A percentile compares a stretch with the other conserved stretches of the same genome.
Conservation (phyloP, 2,329 filamentous ascomycete species). For the Colletotrichum sp. region DNA sequence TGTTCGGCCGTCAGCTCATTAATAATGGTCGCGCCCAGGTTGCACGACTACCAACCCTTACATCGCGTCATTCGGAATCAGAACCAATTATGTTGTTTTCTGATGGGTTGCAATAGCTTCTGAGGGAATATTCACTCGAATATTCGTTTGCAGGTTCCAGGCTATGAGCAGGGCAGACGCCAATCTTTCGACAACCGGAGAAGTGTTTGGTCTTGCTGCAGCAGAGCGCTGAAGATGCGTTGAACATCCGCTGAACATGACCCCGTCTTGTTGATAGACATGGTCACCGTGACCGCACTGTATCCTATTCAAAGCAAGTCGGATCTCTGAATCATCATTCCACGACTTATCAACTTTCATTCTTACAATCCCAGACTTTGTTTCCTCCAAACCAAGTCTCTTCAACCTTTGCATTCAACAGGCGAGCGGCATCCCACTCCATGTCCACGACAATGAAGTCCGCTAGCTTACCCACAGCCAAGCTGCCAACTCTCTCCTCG, state of each 20-base stretch:
- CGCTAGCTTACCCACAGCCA: slow-evolving; percentile 58
- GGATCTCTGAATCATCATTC: not conserved
- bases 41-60: not conserved
- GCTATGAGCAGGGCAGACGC: not conserved
- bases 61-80: not conserved
- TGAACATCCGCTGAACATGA: not conserved
- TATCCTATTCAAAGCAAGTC: not conserved
- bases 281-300: not conserved
- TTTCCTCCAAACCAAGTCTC: slow-evolving; percentile 61
- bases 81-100: not conserved
- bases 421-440: slow-evolving; percentile 49
- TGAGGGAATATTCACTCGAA: not conserved
- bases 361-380: slow-evolving; percentile 35
- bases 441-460: slow-evolving; percentile 62
- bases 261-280: not conserved
- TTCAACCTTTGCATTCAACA: slow-evolving; percentile 49
- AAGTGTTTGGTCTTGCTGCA: not conserved
- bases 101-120: not conserved
- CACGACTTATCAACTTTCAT: not conserved
- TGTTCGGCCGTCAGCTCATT: not conserved
- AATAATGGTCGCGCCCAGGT: not conserved
- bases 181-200: not conserved
- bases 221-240: not conserved
- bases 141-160: not conserved
- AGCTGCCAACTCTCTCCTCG: slow-evolving; percentile 56